Base-by-base conservation (phyloP, 2,329 filamentous ascomycete species). In the Metarhizium brunneum region DNA sequence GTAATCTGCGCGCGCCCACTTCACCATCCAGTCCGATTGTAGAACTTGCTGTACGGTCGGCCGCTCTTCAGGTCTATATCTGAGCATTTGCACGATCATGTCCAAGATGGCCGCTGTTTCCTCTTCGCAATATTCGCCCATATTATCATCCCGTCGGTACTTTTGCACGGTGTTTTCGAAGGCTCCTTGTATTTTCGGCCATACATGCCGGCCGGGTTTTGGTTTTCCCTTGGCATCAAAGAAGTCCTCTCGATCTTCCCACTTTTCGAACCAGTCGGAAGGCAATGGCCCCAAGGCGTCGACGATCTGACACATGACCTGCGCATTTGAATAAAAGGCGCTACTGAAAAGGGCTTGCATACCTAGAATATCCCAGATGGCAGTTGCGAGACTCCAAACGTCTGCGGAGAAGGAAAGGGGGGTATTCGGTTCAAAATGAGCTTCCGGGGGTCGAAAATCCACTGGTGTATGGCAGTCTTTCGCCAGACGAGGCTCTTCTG, bases 331-430 rank as follows among this genome's bases (percentile, higher is more conserved):
- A 13, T 30, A 38, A 30, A 55, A 55, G 13, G 29, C 25, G 25
- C 49, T 55, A n/a, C 49, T 55, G 29, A 58, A 55, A 25, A 55
- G 53, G 10, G 52, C 30, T 20, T 49, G 47, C 52, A 52, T 50
- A 6, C 47, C 49, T 13, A 75, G 59, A 13, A 74, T 65, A 35
- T 55, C 56, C 63, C 66, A 75, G 38, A 73, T 69, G 0, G 66
- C 55, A 52, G 66, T 73, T 0, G 64, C 65, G 4, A 74, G 66
- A 14, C 65, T 69, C 72, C 70, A 74, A 14, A 73, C 70, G 43
- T 74, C 70, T 1, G 69, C 67, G 36, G 63, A 36, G 45, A 68
- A 71, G 1, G 66, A 67, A 4, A 73, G 62, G 13, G 70, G 63
- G 11, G 50, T 63, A 16, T 58, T 56, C 29, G 67, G 64, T 36